Percentiles rank a stretch among this genome's conserved stretches.
phyloP scores from a whole-genome alignment of 2,329 filamentous ascomycete genomes.

The Capronia epimyces region DNA sequence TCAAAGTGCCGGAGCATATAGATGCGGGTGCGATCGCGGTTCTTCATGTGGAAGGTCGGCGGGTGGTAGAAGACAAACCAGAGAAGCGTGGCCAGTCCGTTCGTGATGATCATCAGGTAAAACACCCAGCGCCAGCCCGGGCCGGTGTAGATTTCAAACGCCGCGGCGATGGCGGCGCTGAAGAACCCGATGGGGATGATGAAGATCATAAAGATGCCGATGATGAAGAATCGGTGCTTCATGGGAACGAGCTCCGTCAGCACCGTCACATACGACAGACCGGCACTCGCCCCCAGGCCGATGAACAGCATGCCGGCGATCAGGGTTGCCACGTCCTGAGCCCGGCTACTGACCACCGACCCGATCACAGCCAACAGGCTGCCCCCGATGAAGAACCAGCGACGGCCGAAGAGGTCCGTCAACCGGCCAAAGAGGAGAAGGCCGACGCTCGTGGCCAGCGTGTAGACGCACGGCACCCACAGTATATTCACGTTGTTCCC shows the following conservation, averaged over 20 bases:
- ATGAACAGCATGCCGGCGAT: constrained; percentile 37
- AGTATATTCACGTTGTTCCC: constrained; percentile 30
- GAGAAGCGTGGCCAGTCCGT: constrained; percentile 37
- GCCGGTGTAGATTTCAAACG: constrained; percentile 40
- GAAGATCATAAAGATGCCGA: constrained; percentile 33
- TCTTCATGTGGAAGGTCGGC: constrained; percentile 43
- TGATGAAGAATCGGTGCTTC: constrained; percentile 34
- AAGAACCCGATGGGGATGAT: constrained; percentile 32
- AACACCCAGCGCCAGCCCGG: constrained; percentile 46
- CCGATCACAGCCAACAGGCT: constrained; percentile 34
- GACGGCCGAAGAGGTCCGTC: constrained; percentile 35
- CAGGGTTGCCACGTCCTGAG: constrained; percentile 34
- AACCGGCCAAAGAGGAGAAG: constrained; percentile 34
- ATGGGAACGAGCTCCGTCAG: constrained; percentile 39
- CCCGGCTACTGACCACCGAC: constrained; percentile 35
- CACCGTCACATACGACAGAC: constrained; percentile 37
- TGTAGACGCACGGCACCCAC: constrained; percentile 31
- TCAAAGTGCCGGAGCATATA: constrained; percentile 43
- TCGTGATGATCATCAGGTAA: constrained; percentile 45
- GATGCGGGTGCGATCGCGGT: constrained; percentile 30
- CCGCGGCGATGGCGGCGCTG: constrained; percentile 45
- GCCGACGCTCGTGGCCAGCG: constrained; percentile 29
- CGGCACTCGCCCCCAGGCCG: constrained; percentile 36
- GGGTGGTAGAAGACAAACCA: constrained; percentile 46
- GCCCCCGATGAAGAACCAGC: constrained; percentile 34